Evolutionary conservation across 225 moss, liverwort and hornwort species (phyloP), one percentile per base, ranked within the genome.

Genomic region (Climacium dendroides): DNA sequence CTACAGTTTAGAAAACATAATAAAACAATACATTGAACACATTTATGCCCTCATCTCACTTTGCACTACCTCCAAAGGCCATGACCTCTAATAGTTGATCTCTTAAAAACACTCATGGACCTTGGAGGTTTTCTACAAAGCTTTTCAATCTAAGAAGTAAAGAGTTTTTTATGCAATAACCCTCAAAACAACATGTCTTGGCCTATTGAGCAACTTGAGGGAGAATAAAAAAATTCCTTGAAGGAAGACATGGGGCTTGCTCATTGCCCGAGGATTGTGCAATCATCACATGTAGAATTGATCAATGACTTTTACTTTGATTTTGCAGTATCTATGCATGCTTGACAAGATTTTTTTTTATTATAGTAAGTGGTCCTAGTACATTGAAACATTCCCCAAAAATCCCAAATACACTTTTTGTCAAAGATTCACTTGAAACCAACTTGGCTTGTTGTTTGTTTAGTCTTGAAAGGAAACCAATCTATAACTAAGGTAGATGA

Each of bases 401-500:
- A 50, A 34, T 50, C 22, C 13, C 11, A 22, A 7, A 34, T 20
- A 2, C 13, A 19, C 32, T 20, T 20, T 50, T 50, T 50, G 32
- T 50, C 74, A 48, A 48, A 48, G 48, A 74, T 74, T 74, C 74
- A 50, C 50, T 34, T 50, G 50, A 74, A 50, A 50, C 13, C 1
- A 52, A 0, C 19, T 74, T 48, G 74, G 7, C 19, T 1, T 19
- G 19, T 72, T 7, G 0, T 43, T 45, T 45, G 4, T 28, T 45
- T 17, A 28, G 10, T 10, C 4, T 0, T 11, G 0, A 4, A 10
- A 73, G 30, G 19, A 74, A 18, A 10, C 13, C 8, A 22, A 34
- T 3, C 34, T 22, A 50, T 48, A 13, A 32, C 26, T 5, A 7
- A 50, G 5, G 13, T 50, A 34, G n/a, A n/a, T n/a, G n/a, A n/a